Percentiles rank a stretch among this genome's conserved stretches.
These are phyloP conservation scores for Mycena sp. DNA, from an alignment of 1,284 basidiomycete genomes.

Conservation along the genomic window DNA sequence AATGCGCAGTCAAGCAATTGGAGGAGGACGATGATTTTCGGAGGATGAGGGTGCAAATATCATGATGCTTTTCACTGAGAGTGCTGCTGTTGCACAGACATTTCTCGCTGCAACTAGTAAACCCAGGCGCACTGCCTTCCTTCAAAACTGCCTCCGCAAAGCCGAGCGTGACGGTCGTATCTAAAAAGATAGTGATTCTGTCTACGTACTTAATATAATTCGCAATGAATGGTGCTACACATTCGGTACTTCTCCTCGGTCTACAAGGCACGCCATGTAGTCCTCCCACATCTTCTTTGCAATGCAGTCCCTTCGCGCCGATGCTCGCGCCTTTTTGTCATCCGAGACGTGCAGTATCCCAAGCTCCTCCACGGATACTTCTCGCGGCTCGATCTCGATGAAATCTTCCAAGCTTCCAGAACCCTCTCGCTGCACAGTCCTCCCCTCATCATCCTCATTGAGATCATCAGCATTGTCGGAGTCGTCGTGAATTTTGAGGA, in stretches of 20 bases:
- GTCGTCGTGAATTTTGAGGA: conserved; percentile 44
- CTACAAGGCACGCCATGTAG: conserved; percentile 28
- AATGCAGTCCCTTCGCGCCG: conserved; percentile 28
- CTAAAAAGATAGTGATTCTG: too few relatives aligned
- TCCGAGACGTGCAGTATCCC: conserved; percentile 12
- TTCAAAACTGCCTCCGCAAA: too few relatives aligned
- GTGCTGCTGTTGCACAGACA: too few relatives aligned
- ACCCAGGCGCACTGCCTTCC: too few relatives aligned
- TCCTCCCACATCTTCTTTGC: conserved; percentile 35
- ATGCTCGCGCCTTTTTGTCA: conserved; percentile 25
- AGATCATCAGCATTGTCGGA: neutral
- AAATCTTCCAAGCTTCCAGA: conserved; percentile 8
- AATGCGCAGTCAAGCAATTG: too few relatives aligned
- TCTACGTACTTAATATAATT: too few relatives aligned
- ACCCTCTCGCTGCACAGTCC: neutral
- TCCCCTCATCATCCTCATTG: neutral
- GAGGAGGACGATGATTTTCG: too few relatives aligned
- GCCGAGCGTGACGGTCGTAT: too few relatives aligned
- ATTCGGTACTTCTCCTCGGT: neutral
- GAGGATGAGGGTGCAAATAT: too few relatives aligned
- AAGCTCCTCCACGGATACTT: conserved; percentile 7
- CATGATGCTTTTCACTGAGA: too few relatives aligned
- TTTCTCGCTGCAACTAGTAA: too few relatives aligned
- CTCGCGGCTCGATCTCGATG: neutral
- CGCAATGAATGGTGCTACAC: too few relatives aligned